Evolutionary conservation across 345 rosid species (phyloP), one percentile per base, ranked within the genome.

Genomic region (Lumnitzera littorea): DNA sequence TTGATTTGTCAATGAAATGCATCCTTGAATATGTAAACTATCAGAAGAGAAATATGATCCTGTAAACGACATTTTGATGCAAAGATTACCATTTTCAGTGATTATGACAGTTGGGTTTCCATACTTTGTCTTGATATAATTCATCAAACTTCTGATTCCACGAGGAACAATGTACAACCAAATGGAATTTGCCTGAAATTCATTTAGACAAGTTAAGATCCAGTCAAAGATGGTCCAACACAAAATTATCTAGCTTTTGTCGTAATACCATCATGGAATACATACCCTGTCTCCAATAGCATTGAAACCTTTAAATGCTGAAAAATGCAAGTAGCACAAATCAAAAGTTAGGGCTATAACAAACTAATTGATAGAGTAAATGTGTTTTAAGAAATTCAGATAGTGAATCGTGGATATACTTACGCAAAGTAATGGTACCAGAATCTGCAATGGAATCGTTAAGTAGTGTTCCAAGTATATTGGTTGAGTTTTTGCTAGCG

Each of bases 361-460:
- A 12, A 13, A 64, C 31, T 55, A 5, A 0, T 13, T 24, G 11
- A 46, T 12, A 14, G 53, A 24, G 41, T 2, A 13, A 13, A 16
- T 20, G 23, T 15, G 31, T 54, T 12, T 12, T 15, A 23, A 17
- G 24, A 11, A 52, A 15, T 17, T 17, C 23, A 9, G 17, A 51
- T 5, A 15, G 11, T 14, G 15, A 17, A 43, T 29, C 17, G 27
- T 24, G 2, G 2, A 17, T 49, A 48, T 25, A 76, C 85, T 78
- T 82, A 94, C 99, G 97, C 13, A 69, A 67, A 46, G 99, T 87
- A 53, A 72, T 57, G 67, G 97, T 76, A 8, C 99, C 96, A 2
- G 96, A 81, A 71, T 94, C 99, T 23, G 95, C 71, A 13, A 85
- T 4, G n/a, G 95, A 67, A 61, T 89, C 97, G 41, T 85, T 57